Conservation (phyloP, 495 filamentous ascomycete species). For the Xylaria scruposa region DNA sequence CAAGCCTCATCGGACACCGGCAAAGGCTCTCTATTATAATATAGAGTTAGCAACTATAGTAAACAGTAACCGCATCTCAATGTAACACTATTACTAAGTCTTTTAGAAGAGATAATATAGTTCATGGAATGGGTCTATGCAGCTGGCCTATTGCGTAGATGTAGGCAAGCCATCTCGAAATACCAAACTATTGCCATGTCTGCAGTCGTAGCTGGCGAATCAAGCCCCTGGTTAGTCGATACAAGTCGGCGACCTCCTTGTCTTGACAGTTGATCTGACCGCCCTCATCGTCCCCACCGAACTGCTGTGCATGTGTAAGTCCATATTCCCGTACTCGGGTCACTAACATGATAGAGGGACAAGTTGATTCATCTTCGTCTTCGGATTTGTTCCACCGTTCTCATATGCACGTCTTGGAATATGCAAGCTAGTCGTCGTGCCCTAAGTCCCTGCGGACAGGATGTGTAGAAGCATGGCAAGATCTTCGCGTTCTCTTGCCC, state of each 20-base stretch:
- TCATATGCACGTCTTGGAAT: not conserved
- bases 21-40: not conserved
- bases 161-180: not conserved
- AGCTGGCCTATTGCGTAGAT: not conserved
- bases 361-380: not conserved
- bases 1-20: not conserved
- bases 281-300: not conserved
- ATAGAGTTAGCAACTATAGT: not conserved
- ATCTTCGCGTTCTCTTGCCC: not conserved
- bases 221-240: not conserved
- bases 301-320: not conserved
- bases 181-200: conserved; percentile 20
- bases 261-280: not conserved
- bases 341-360: not conserved
- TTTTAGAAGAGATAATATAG: not conserved
- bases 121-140: not conserved
- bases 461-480: not conserved
- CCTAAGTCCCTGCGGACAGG: not conserved
- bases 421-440: not conserved
- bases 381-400: not conserved
- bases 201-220: conserved; percentile 7
- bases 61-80: not conserved
- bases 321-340: not conserved
- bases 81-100: not conserved
- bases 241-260: conserved; percentile 21